These are phyloP conservation scores for Lavandula angustifolia DNA, from an alignment of 257 asterid species.

Conservation along the genomic window DNA sequence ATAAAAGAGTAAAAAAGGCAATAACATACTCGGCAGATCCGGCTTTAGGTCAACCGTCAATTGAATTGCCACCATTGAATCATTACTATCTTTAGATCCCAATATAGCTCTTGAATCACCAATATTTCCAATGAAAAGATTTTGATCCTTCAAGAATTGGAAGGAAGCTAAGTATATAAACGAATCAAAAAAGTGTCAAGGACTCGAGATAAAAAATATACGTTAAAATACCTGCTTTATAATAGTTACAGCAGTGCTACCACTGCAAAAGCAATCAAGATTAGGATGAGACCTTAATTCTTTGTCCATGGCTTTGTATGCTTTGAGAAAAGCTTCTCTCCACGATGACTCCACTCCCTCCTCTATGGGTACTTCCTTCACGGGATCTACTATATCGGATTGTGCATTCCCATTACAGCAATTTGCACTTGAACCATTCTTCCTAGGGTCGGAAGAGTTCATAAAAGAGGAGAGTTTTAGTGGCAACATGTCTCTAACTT, in stretches of 20 bases:
- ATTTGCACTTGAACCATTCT: constrained; percentile 50
- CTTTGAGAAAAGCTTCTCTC: constrained; percentile 89
- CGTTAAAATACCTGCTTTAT: constrained; percentile 66
- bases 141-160: constrained; percentile 57
- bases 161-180: constrained; percentile 12
- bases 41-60: constrained; percentile 98
- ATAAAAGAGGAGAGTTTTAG: constrained; percentile 60
- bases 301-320: constrained; percentile 92
- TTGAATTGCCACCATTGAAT: constrained; percentile 77
- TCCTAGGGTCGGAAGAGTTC: constrained; percentile 59
- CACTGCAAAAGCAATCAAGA: constrained; percentile 97
- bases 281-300: constrained; percentile 86
- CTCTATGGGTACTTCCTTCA: constrained; percentile 46
- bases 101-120: constrained; percentile 96
- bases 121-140: constrained; percentile 82
- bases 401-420: constrained; percentile 65
- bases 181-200: constrained; percentile 10
- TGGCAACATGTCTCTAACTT: constrained; percentile 85
- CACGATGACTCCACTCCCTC: constrained; percentile 57
- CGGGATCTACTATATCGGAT: constrained; percentile 74
- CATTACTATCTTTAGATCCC: constrained; percentile 78
- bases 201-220: neutral
- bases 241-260: constrained; percentile 90
- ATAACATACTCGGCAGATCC: constrained; percentile 78
- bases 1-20: too few relatives aligned